phyloP scores from a whole-genome alignment of 2,329 filamentous ascomycete genomes.

The Phoma sp. region DNA sequence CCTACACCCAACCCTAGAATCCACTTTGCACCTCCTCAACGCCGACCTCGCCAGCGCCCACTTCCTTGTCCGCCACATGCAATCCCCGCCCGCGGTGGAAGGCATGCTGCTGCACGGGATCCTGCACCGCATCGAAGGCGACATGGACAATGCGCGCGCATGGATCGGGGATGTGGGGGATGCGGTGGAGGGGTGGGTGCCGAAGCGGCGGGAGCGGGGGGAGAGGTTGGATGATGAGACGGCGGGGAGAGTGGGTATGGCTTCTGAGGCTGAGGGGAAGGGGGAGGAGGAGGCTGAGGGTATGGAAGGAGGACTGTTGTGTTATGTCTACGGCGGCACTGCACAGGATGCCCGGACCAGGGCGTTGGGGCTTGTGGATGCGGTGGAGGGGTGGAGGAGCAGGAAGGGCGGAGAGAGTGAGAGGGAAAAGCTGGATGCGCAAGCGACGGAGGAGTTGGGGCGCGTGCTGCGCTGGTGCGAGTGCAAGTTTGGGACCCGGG shows the following conservation, averaged over 20 bases:
- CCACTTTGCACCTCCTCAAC: slow-evolving; percentile 59
- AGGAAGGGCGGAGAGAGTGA: slow-evolving; percentile 22
- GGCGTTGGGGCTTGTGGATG: slow-evolving; percentile 36
- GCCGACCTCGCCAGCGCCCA: slow-evolving; percentile 58
- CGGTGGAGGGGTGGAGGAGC: slow-evolving; percentile 48
- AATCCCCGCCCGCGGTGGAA: slow-evolving; percentile 55
- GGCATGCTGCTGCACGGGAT: slow-evolving; percentile 60
- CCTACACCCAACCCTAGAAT: slow-evolving; percentile 58
- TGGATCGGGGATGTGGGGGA: slow-evolving; percentile 56
- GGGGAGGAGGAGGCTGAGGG: not conserved
- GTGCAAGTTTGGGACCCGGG: slow-evolving; percentile 52
- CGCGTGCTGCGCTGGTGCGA: slow-evolving; percentile 53
- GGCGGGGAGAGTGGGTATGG: too few species aligned
- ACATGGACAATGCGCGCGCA: slow-evolving; percentile 55
- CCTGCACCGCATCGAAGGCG: slow-evolving; percentile 59
- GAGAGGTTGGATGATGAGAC: too few species aligned
- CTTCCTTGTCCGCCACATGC: slow-evolving; percentile 61
- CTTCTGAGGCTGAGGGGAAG: too few species aligned
- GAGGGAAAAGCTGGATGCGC: slow-evolving; percentile 38
- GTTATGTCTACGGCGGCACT: slow-evolving; percentile 29
- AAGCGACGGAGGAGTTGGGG: slow-evolving; percentile 48
- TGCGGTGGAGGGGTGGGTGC: slow-evolving; percentile 42
- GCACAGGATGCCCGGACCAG: too few species aligned
- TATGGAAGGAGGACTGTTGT: not conserved
- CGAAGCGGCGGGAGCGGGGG: slow-evolving; percentile 26